These are phyloP conservation scores for Cyclanthera cordifolia DNA, from an alignment of 306 rosid genomes.

Conservation along the genomic window DNA sequence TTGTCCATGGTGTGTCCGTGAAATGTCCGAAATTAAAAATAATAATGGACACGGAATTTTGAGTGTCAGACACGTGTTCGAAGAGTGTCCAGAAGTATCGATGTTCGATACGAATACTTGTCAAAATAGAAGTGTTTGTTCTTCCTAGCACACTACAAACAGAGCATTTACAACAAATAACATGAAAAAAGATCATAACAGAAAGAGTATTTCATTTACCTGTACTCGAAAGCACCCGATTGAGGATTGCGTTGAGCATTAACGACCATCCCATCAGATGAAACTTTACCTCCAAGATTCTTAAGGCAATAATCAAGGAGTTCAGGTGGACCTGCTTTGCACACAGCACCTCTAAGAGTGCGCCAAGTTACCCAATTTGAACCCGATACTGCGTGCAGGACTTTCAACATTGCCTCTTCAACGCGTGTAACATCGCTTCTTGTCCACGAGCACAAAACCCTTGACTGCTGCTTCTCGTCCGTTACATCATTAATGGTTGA, in stretches of 20 bases:
- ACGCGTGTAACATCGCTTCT: slow-evolving; percentile 50
- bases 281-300: slow-evolving; percentile 66
- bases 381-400: slow-evolving; percentile 82
- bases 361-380: slow-evolving; percentile 73
- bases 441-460: slow-evolving; percentile 44
- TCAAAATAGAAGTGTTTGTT: too few species aligned
- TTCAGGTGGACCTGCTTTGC: slow-evolving; percentile 60
- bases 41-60: too few species aligned
- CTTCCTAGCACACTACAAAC: not conserved
- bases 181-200: not conserved
- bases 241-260: slow-evolving; percentile 55
- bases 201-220: slow-evolving; percentile 29
- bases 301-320: slow-evolving; percentile 73
- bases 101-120: too few species aligned
- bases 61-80: too few species aligned
- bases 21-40: too few species aligned
- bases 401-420: slow-evolving; percentile 72
- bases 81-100: too few species aligned
- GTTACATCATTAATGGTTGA: slow-evolving; percentile 33
- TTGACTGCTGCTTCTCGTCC: slow-evolving; percentile 39
- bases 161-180: not conserved
- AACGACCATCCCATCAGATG: slow-evolving; percentile 59
- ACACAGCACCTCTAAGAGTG: slow-evolving; percentile 73
- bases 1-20: too few species aligned
- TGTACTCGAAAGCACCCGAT: slow-evolving; percentile 54